Conservation (phyloP, 1,139 yeast genomes). For the Geotrichum phurueaensis region DNA sequence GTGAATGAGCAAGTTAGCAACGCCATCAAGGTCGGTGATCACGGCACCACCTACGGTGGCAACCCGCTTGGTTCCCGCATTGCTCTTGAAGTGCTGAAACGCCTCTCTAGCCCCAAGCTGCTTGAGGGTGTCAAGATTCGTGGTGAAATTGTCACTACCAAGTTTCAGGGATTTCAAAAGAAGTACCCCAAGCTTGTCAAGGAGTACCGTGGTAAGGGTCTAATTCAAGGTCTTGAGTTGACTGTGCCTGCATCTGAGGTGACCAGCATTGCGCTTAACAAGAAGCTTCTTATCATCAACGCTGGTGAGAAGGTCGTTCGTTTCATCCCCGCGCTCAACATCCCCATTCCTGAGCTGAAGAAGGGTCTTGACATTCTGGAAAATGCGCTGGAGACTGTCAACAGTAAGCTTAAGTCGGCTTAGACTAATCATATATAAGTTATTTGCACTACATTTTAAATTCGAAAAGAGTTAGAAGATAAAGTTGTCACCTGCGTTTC, state of each 20-base stretch:
- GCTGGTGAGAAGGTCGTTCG: slow-evolving; percentile 90
- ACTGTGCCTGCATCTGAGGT: slow-evolving; percentile 58
- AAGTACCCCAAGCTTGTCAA: slow-evolving; percentile 55
- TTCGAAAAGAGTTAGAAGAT: not conserved
- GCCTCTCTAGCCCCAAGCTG: slow-evolving; percentile 56
- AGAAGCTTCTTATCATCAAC: slow-evolving; percentile 76
- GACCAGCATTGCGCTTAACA: slow-evolving; percentile 62
- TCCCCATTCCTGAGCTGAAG: slow-evolving; percentile 59
- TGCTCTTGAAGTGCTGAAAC: slow-evolving; percentile 67
- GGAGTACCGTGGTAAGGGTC: slow-evolving; percentile 74
- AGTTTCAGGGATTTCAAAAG: slow-evolving; percentile 48
- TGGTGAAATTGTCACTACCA: slow-evolving; percentile 48
- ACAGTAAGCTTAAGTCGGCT: not conserved
- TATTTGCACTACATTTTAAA: not conserved
- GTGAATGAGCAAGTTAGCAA: slow-evolving; percentile 72
- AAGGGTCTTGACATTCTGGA: slow-evolving; percentile 49
- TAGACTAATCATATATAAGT: not conserved
- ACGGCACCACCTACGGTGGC: slow-evolving; percentile 97
- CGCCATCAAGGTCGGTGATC: slow-evolving; percentile 80
- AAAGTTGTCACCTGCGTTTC: too few relatives aligned
- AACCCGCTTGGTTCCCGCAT: slow-evolving; percentile 86
- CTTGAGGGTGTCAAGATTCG: slow-evolving; percentile 53
- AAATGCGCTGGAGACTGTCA: slow-evolving; percentile 6
- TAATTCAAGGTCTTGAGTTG: slow-evolving; percentile 78
- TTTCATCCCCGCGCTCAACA: slow-evolving; percentile 87